Base-by-base conservation (phyloP, 805 yeast species). In the Candida cerambycidarum region DNA sequence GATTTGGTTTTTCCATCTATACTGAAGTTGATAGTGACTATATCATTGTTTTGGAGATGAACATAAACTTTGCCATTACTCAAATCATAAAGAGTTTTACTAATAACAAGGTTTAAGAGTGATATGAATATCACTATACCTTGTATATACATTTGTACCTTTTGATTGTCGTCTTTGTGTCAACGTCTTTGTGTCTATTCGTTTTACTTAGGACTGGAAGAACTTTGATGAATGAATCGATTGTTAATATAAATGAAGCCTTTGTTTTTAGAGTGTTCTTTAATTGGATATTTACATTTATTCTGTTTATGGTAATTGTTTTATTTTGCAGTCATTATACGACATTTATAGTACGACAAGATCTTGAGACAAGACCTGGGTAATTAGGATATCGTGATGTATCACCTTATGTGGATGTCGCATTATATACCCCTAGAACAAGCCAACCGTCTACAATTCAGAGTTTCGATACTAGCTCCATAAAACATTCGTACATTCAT, bases 41-140 rank as follows among this genome's bases (percentile, higher is more conserved):
- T 51, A 28, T 68, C 71, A 45, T 69, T 62, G 45, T 68, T 65
- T 13, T 53, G 52, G 21, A 70, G 54, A 42, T 62, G 69, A 23
- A 69, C 43, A 45, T 67, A 70, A 8, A 65, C 52, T 41, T 54
- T 56, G 2, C 70, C 72, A 10, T 58, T 56, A 8, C 55, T 48
- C 30, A 62, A 62, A 8, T 67, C 56, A 45, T 70, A 70, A 21
- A 67, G 50, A 2, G 75, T 62, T 34, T 33, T 34, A 27, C 17
- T 12, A 25, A 16, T 3, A 25, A 36, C 39, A 15, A 25, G 9
- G 23, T 61, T 19, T 23, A 34, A 4, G n/a, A 34, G 18, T 21
- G 38, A 33, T 57, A 71, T 71, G 64, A 41, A 14, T 14, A 31
- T 19, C 27, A 35, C 32, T 24, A 35, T n/a, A n/a, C 23, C 31